phyloP scores from a whole-genome alignment of 2,329 filamentous ascomycete genomes.

The Pestalotiopsis sp. region DNA sequence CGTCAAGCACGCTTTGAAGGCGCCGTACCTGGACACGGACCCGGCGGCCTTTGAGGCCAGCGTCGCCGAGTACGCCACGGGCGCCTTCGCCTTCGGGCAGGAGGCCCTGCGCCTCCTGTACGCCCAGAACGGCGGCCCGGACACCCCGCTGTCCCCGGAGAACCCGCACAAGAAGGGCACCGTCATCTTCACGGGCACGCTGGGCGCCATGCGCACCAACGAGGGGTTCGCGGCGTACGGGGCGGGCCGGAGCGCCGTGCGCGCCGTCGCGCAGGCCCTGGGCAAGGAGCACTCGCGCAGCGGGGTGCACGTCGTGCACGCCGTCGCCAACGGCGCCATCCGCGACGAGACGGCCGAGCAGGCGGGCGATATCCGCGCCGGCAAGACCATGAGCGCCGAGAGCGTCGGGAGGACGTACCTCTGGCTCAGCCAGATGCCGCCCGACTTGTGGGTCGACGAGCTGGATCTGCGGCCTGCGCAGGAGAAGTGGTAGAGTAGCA shows the following conservation, averaged over 20 bases:
- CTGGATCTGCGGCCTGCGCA: constrained; percentile 27
- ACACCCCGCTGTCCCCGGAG: constrained; percentile 40
- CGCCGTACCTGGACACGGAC: constrained; percentile 57
- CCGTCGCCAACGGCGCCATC: constrained; percentile 59
- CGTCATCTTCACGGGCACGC: constrained; percentile 58
- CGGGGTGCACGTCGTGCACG: constrained; percentile 61
- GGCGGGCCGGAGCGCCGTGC: constrained; percentile 51
- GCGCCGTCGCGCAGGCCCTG: constrained; percentile 48
- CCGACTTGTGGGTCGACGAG: constrained; percentile 14
- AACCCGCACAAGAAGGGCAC: constrained; percentile 56
- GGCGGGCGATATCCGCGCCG: constrained; percentile 46
- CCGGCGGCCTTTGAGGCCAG: constrained; percentile 49
- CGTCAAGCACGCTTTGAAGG: constrained; percentile 57
- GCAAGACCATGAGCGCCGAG: constrained; percentile 60
- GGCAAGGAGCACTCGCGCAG: constrained; percentile 59
- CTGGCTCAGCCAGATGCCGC: constrained; percentile 38
- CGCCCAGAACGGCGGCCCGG: constrained; percentile 48
- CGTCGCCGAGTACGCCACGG: constrained; percentile 55
- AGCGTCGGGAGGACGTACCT: constrained; percentile 60
- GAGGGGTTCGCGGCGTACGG: constrained; percentile 58
- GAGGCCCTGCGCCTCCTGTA: constrained; percentile 54
- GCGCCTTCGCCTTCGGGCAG: constrained; percentile 58
- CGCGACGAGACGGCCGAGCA: constrained; percentile 42
- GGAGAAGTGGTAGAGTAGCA: constrained; percentile 15
- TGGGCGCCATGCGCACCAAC: constrained; percentile 55